These are phyloP conservation scores for Trichoderma sp. DNA, from an alignment of 2,329 filamentous ascomycete genomes.

Conservation along the genomic window DNA sequence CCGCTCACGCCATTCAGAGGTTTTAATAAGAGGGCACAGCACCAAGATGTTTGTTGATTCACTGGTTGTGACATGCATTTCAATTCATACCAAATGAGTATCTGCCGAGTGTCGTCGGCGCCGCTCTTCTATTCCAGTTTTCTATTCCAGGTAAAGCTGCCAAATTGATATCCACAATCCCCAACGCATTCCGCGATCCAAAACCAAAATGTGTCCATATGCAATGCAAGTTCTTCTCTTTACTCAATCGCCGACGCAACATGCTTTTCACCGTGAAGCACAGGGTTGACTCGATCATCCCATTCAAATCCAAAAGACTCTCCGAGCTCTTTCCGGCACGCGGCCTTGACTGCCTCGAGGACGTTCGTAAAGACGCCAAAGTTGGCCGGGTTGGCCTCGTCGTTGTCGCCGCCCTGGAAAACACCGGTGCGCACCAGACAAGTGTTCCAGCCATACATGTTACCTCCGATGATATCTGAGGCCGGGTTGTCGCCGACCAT, in stretches of 20 bases:
- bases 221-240: neutral
- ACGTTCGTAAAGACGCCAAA: constrained; percentile 22
- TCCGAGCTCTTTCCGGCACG: constrained; percentile 14
- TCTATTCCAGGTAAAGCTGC: constrained; percentile 11
- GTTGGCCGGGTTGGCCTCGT: constrained; percentile 23
- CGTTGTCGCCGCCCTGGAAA: constrained; percentile 18
- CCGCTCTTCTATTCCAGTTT: neutral
- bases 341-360: constrained; percentile 14
- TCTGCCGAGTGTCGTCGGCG: too few relatives aligned
- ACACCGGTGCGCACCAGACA: constrained; percentile 23
- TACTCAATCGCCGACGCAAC: constrained; percentile 22
- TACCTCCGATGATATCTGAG: constrained; percentile 19
- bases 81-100: too few relatives aligned
- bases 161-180: neutral
- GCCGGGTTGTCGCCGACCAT: constrained; percentile 23
- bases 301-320: constrained; percentile 15
- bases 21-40: too few relatives aligned
- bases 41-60: too few relatives aligned
- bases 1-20: too few relatives aligned
- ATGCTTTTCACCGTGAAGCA: constrained; percentile 17
- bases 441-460: constrained; percentile 24
- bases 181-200: neutral
- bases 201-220: neutral
- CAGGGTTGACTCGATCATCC: constrained; percentile 20
- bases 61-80: too few relatives aligned